Conservation (phyloP, 306 rosid species). For the Malus asiatica region DNA sequence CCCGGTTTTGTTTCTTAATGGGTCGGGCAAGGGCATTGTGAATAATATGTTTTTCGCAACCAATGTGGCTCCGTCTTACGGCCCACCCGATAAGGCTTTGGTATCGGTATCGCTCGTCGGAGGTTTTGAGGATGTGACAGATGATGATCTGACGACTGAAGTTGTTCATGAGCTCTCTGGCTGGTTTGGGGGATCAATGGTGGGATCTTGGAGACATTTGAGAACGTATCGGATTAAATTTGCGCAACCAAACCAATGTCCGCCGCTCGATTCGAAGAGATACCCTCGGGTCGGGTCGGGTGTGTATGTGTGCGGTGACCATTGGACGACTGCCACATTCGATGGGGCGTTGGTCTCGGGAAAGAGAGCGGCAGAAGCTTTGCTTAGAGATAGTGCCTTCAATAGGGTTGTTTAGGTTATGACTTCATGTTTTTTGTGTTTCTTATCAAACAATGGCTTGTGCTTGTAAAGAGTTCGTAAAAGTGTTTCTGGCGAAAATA, state of each 20-base stretch:
- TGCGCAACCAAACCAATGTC: constrained; percentile 83
- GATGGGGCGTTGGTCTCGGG: constrained; percentile 92
- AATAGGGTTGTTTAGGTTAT: background rate
- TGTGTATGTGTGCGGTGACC: constrained; percentile 70
- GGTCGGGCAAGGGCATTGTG: constrained; percentile 77
- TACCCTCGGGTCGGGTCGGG: constrained; percentile 47
- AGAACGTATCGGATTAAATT: constrained; percentile 61
- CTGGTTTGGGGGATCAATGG: constrained; percentile 57
- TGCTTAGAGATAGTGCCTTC: constrained; percentile 39
- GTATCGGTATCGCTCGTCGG: constrained; percentile 68
- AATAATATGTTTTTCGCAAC: constrained; percentile 90
- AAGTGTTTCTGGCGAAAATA: too few species aligned
- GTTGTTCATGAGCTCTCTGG: constrained; percentile 46
- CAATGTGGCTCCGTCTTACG: constrained; percentile 71
- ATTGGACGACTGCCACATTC: constrained; percentile 68
- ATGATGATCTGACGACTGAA: constrained; percentile 38
- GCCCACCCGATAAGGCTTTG: constrained; percentile 51
- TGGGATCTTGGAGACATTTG: constrained; percentile 54
- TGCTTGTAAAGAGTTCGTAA: too few species aligned
- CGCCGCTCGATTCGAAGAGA: constrained; percentile 51
- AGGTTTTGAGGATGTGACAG: constrained; percentile 26
- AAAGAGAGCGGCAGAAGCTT: constrained; percentile 67
- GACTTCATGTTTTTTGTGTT: background rate
- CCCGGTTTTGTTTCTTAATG: constrained; percentile 59
- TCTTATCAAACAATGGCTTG: too few species aligned